Evolutionary conservation across 2,329 filamentous ascomycete genomes (phyloP).

Genomic region (Aspergillus fumigatiaffinis): DNA sequence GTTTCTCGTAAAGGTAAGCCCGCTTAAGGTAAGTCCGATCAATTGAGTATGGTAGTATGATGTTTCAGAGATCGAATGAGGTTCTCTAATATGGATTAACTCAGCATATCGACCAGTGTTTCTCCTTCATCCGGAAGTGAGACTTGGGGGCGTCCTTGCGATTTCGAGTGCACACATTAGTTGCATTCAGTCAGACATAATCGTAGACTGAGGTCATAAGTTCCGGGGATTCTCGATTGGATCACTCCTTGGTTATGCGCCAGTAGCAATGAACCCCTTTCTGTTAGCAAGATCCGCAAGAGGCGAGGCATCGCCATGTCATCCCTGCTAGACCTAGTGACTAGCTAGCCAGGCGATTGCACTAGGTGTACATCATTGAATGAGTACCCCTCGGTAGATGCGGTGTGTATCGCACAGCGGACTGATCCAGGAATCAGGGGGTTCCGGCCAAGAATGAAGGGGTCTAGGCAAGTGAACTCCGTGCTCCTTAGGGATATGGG

Average conservation of each 20-base stretch:
- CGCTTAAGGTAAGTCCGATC: background rate
- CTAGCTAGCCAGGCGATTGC: background rate
- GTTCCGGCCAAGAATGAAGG: background rate
- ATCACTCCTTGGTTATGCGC: too few species aligned
- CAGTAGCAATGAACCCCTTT: background rate
- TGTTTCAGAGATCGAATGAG: background rate
- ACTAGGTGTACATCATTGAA: background rate
- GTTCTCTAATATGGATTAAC: too few species aligned
- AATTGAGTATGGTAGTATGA: background rate
- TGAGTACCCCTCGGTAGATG: too few species aligned
- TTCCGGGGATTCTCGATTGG: too few species aligned
- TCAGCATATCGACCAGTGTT: too few species aligned
- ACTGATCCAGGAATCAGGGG: background rate
- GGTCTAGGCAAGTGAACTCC: background rate
- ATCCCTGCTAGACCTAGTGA: background rate
- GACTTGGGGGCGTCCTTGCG: too few species aligned
- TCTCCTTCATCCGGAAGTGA: too few species aligned
- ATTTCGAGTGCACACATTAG: too few species aligned
- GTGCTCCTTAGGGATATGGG: background rate
- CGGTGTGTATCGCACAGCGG: background rate
- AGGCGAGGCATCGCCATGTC: too few species aligned
- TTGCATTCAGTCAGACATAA: too few species aligned
- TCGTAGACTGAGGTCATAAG: too few species aligned
- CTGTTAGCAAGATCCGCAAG: too few species aligned
- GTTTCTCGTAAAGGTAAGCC: background rate